Base-by-base conservation (phyloP, 2,329 filamentous ascomycete genomes). In the Leptographium radiaticola region DNA sequence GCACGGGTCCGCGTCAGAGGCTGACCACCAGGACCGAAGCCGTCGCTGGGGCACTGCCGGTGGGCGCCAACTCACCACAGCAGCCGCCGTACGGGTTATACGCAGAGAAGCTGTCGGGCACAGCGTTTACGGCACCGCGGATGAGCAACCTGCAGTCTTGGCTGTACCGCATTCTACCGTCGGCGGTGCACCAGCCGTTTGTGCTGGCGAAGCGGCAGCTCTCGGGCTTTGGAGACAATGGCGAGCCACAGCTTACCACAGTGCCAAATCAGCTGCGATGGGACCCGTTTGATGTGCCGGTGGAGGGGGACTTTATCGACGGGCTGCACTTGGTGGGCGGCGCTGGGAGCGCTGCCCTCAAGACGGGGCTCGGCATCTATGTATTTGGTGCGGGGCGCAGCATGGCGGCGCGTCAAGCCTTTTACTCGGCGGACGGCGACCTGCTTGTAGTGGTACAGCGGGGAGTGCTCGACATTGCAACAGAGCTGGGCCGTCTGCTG, bases 371-470 rank as follows among this genome's bases (percentile, higher is more conserved):
- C 40, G 89, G 85, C 25, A 89, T 93, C 57, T 83, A 86, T 66
- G 79, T 93, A 55, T 95, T 87, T 64, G 84, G 86, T 0, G 86
- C 84, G 0, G 86, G 86, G 16, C 83, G 80, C 64, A 81, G 83
- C 63, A 95, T 95, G 89, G 73, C 74, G 46, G 70, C 75, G 16
- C 77, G 79, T 40, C 74, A 83, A 49, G 87, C 87, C 0, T 93
- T 90, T 66, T 93, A 90, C 72, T 89, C 84, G 2, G 84, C 88
- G 0, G 87, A 91, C 63, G 87, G 87, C 10, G 87, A 91, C 65
- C 78, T 87, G 61, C 68, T 90, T 50, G 82, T 91, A 58, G 84
- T 90, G 12, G 75, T 84, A 1, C 87, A 90, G 64, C 79, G 87
- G 58, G 87, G 86, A 2, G 75, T 76, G 12, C 69, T 90, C 36